These are phyloP conservation scores for Vachellia pachyceras DNA, from an alignment of 306 rosid genomes.

Conservation along the genomic window DNA sequence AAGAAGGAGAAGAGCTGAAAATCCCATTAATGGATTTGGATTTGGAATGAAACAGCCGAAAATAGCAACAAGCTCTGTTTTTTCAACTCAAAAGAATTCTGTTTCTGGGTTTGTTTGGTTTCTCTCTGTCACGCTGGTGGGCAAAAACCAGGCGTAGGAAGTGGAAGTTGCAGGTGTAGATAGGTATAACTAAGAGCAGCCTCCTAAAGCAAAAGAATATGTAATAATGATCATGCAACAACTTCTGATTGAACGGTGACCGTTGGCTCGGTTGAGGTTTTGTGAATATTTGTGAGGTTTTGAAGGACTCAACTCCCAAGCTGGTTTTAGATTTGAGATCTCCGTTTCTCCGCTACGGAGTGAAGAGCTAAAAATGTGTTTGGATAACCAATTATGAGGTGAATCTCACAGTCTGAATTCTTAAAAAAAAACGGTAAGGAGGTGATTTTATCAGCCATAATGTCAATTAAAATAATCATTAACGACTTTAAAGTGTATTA, in stretches of 20 bases:
- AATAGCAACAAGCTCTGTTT: constrained; percentile 9
- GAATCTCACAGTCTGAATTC: too few relatives aligned
- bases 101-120: not conserved
- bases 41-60: constrained; percentile 35
- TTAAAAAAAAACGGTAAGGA: too few relatives aligned
- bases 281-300: not conserved
- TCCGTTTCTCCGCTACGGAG: not conserved
- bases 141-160: constrained; percentile 28
- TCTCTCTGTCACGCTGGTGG: constrained; percentile 14
- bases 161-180: constrained; percentile 45
- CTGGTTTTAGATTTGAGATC: not conserved
- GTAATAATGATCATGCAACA: constrained; percentile 31
- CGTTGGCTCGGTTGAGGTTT: constrained; percentile 46
- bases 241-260: constrained; percentile 37
- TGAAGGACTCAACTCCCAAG: not conserved
- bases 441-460: too few relatives aligned
- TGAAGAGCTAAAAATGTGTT: not conserved
- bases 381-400: not conserved
- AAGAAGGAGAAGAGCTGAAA: constrained; percentile 16
- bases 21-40: constrained; percentile 44
- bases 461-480: not conserved
- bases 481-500: too few relatives aligned
- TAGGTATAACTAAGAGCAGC: constrained; percentile 27
- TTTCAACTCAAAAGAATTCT: not conserved
- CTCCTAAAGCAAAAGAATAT: not conserved